Conservation (phyloP, 1,284 basidiomycete species). For the Caloboletus inedulis region DNA sequence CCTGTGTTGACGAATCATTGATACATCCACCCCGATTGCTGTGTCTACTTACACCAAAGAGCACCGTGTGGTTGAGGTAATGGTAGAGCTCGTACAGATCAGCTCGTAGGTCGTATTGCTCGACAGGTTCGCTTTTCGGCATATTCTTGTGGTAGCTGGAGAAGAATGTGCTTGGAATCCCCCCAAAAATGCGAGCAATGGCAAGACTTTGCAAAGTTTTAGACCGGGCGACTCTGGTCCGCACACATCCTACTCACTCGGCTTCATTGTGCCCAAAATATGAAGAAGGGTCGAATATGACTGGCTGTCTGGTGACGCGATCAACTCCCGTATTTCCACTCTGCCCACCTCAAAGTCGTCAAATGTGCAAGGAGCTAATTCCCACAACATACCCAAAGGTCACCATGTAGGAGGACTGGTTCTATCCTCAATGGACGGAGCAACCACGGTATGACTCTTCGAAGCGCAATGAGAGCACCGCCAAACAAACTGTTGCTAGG, state of each 20-base stretch:
- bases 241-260: constrained; percentile 55
- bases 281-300: constrained; percentile 81
- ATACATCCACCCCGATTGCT: not conserved
- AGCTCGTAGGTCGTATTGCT: constrained; percentile 66
- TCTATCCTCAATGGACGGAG: constrained; percentile 58
- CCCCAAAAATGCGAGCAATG: constrained; percentile 83
- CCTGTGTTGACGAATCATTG: constrained; percentile 37
- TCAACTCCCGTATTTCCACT: constrained; percentile 73
- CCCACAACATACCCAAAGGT: constrained; percentile 65
- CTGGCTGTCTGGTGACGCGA: constrained; percentile 49
- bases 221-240: not conserved
- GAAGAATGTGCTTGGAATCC: constrained; percentile 71
- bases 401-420: constrained; percentile 82
- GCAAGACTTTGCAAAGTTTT: constrained; percentile 52
- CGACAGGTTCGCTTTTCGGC: constrained; percentile 66
- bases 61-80: constrained; percentile 78
- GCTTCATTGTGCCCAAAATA: constrained; percentile 87
- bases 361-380: not conserved
- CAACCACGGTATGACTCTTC: constrained; percentile 78
- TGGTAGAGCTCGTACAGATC: constrained; percentile 85
- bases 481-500: not conserved
- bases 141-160: constrained; percentile 67
- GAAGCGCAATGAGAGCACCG: constrained; percentile 15
- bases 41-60: constrained; percentile 60
- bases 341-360: constrained; percentile 36